These are phyloP conservation scores for Aspergillus sp. DNA, from an alignment of 2,329 filamentous ascomycete genomes.

Conservation along the genomic window DNA sequence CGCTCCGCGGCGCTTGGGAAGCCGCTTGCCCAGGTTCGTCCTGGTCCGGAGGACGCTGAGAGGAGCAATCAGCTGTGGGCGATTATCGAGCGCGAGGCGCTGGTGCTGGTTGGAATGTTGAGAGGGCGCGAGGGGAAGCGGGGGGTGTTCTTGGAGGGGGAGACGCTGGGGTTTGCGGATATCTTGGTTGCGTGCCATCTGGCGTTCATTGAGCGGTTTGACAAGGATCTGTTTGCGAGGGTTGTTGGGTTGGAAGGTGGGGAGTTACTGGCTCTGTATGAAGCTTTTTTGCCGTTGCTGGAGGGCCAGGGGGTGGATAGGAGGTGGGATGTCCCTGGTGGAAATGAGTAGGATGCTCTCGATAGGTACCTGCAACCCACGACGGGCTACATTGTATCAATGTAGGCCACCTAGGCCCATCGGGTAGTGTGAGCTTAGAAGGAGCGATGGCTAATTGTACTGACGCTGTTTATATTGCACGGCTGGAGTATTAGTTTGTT, in stretches of 20 bases:
- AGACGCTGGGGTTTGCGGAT: conserved; percentile 35
- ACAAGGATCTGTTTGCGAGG: conserved; percentile 27
- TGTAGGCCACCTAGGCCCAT: no score
- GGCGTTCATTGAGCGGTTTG: conserved; percentile 31
- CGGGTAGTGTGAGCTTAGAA: no score
- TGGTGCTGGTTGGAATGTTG: conserved; percentile 28
- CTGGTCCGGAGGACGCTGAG: conserved; percentile 24
- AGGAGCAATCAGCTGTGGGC: conserved; percentile 17
- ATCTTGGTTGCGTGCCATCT: conserved; percentile 27
- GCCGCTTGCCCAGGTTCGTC: conserved; percentile 32
- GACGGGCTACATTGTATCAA: no score
- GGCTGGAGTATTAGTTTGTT: no score
- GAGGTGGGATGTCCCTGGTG: not conserved
- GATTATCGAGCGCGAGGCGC: conserved; percentile 25
- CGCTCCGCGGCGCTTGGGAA: conserved; percentile 30
- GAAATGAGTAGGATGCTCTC: no score
- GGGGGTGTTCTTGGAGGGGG: conserved; percentile 38
- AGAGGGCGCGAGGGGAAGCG: conserved; percentile 31
- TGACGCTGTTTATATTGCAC: no score
- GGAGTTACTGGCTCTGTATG: conserved; percentile 31
- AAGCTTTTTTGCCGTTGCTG: conserved; percentile 35
- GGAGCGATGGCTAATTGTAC: no score
- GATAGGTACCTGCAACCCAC: no score
- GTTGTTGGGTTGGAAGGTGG: conserved; percentile 31
- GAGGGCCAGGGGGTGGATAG: conserved; percentile 38